Evolutionary conservation across 331 rosid species (phyloP).

Genomic region (Erythrophleum ivorense): DNA sequence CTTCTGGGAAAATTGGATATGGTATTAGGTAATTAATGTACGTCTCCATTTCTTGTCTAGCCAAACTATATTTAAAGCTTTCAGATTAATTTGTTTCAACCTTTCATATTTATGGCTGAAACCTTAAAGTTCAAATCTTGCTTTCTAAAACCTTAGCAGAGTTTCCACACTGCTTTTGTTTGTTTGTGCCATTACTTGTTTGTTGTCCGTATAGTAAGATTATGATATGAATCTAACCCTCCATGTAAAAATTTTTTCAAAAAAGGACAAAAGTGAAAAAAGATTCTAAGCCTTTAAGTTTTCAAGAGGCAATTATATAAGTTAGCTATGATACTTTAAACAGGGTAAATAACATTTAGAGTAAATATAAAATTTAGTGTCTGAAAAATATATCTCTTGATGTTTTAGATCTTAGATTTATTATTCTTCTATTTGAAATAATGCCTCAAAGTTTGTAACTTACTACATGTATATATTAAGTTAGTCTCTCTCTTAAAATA

Average conservation of each 20-base stretch:
- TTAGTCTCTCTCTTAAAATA: too few species aligned
- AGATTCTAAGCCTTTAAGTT: conserved; percentile 38
- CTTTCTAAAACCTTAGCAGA: not conserved
- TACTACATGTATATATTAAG: too few species aligned
- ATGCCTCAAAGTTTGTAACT: too few species aligned
- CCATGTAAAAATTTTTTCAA: not conserved
- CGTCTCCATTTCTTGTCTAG: not conserved
- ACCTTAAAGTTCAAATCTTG: not conserved
- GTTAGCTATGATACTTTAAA: conserved; percentile 1
- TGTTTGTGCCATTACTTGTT: conserved; percentile 23
- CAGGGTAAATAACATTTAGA: not conserved
- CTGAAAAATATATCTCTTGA: too few species aligned
- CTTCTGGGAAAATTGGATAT: conserved; percentile 26
- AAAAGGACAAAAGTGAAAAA: conserved; percentile 5
- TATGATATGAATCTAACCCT: conserved; percentile 38
- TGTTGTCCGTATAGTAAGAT: conserved; percentile 26
- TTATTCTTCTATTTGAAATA: too few species aligned
- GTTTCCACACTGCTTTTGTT: not conserved
- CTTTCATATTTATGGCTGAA: not conserved
- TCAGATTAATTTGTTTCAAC: not conserved
- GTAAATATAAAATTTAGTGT: too few species aligned
- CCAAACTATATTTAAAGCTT: conserved; percentile 5
- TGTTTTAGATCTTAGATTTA: too few species aligned
- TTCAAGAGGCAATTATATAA: conserved; percentile 13
- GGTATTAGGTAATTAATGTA: not conserved